phyloP scores from a whole-genome alignment of 1,284 basidiomycete genomes.

The Golubevia sp. region DNA sequence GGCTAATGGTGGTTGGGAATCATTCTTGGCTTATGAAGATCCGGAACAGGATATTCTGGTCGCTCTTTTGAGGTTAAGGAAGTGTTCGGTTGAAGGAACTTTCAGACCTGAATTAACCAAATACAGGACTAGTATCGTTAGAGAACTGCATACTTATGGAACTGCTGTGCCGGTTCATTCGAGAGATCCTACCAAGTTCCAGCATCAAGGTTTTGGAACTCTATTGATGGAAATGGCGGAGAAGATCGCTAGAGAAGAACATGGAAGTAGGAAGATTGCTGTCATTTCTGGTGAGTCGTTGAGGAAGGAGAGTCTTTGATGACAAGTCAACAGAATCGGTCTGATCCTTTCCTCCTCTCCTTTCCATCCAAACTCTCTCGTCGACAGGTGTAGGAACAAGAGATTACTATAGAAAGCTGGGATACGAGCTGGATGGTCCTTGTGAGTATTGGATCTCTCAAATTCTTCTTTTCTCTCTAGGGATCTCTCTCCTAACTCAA shows the following conservation, averaged over 20 bases:
- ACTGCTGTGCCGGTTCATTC: slow-evolving; percentile 56
- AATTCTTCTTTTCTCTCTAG: too few relatives aligned
- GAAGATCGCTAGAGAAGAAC: slow-evolving; percentile 54
- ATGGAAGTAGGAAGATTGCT: slow-evolving; percentile 52
- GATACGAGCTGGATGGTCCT: slow-evolving; percentile 55
- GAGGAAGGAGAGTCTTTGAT: not conserved
- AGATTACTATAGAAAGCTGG: slow-evolving; percentile 55
- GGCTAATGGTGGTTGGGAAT: slow-evolving; percentile 59
- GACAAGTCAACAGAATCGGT: not conserved
- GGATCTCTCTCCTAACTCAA: too few relatives aligned
- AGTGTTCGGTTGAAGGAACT: slow-evolving; percentile 47
- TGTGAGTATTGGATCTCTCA: too few relatives aligned
- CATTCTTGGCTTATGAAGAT: slow-evolving; percentile 59
- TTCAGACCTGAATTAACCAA: slow-evolving; percentile 49
- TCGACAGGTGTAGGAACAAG: slow-evolving; percentile 39
- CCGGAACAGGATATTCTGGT: slow-evolving; percentile 57
- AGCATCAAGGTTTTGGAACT: slow-evolving; percentile 60
- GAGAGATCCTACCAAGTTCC: slow-evolving; percentile 60
- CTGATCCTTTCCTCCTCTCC: too few relatives aligned
- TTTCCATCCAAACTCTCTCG: too few relatives aligned
- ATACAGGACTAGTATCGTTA: slow-evolving; percentile 51
- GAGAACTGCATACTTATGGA: slow-evolving; percentile 59
- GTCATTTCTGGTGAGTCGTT: slow-evolving; percentile 46
- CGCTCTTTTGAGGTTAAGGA: slow-evolving; percentile 51
- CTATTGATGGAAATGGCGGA: slow-evolving; percentile 60